Evolutionary conservation across 768 basidiomycete species (phyloP).

Genomic region (Psilocybe subaeruginosa): DNA sequence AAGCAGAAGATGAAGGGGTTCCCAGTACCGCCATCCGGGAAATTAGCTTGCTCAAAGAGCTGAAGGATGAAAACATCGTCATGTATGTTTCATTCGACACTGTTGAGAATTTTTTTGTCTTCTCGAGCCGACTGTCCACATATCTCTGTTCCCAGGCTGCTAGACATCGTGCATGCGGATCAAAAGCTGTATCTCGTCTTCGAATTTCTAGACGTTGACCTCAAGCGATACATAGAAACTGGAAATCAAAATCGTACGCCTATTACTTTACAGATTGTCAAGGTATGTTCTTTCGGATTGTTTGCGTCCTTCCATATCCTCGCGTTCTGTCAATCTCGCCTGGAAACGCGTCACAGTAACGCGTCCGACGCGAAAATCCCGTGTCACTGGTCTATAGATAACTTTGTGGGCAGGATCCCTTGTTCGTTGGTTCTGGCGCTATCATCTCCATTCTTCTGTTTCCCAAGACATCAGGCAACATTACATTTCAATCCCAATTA

Average conservation of each 20-base stretch:
- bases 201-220: conserved; percentile 95
- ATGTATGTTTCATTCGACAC: conserved; percentile 49
- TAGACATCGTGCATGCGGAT: conserved; percentile 97
- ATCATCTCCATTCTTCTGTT: conserved; percentile 14
- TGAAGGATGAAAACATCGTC: conserved; percentile 96
- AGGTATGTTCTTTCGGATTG: conserved; percentile 57
- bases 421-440: conserved; percentile 7
- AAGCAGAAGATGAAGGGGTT: conserved; percentile 98
- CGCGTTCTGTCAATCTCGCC: conserved; percentile 3
- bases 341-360: conserved; percentile 26
- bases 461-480: conserved; percentile 15
- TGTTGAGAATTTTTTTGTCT: conserved; percentile 5
- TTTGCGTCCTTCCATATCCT: conserved; percentile 18
- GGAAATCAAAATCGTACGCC: conserved; percentile 73
- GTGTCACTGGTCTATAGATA: conserved; percentile 5
- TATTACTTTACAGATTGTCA: conserved; percentile 73
- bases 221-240: conserved; percentile 96
- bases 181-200: conserved; percentile 98
- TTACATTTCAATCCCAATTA: conserved; percentile 7
- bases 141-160: conserved; percentile 55
- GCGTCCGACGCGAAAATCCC: conserved; percentile 22
- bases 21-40: conserved; percentile 98
- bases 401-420: neutral
- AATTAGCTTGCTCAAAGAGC: conserved; percentile 95
- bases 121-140: conserved; percentile 9